Evolutionary conservation across 345 rosid species (phyloP), one percentile per base, ranked within the genome.

Genomic region (Psidium friedrichsthalianum): DNA sequence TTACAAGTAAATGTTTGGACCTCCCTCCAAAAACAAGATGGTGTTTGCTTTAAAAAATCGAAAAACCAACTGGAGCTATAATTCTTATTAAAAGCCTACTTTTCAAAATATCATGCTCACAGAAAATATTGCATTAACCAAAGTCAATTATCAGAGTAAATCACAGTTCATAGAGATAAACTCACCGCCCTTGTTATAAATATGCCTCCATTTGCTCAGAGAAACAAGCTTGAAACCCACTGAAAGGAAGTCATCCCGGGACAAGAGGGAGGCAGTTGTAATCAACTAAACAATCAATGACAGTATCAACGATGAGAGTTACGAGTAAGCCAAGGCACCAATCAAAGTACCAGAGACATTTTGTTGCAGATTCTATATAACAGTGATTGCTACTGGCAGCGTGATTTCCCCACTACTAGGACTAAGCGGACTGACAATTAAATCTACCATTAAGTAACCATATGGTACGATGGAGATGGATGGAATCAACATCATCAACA

Each of bases 171-270:
- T 32, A 13, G 42, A 74, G 55, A 51, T 82, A 82, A 82, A 78
- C 87, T 86, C 82, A 8, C 53, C 59, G 0, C 0, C 27, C 32
- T 10, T 82, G 57, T 25, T 25, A 32, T 24, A 2, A 24, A 56
- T 12, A 36, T 12, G 8, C 27, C 58, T 42, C 74, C 0, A 82
- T 27, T 49, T 49, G 83, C 61, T 86, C 53, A 86, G 27, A 86
- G 74, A 44, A 44, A 80, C 78, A 0, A 86, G 86, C 52, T 84
- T 86, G 86, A 86, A 86, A 0, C 88, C 88, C 83, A 74, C 88
- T 0, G 88, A 86, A 0, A 86, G 88, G 83, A 86, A 86, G 76
- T 86, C 88, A 57, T 86, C 88, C 88, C 88, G 83, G 86, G 0
- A 59, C 25, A 61, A 49, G 13, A 59, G 0, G 0, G 22, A 49